phyloP scores from a whole-genome alignment of 2,329 filamentous ascomycete genomes.

The Malbranchea zuffiana region DNA sequence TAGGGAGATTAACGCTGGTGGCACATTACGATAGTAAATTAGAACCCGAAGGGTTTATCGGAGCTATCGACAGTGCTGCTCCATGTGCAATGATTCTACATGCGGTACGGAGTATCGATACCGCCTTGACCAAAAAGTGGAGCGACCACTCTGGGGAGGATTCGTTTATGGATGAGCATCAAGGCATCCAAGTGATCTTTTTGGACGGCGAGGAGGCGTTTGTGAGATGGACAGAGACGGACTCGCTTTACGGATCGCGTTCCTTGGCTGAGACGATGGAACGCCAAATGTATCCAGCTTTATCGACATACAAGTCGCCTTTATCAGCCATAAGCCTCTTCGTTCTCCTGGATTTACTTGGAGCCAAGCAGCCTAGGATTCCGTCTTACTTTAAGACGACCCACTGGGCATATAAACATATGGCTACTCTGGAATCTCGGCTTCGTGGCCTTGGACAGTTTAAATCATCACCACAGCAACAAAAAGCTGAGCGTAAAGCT shows the following conservation, averaged over 20 bases:
- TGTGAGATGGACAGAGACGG: conserved; percentile 61
- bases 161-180: conserved; percentile 54
- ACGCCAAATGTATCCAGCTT: conserved; percentile 52
- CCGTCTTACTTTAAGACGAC: conserved; percentile 83
- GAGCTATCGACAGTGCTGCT: conserved; percentile 84
- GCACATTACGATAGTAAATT: conserved; percentile 90
- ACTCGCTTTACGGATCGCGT: conserved; percentile 81
- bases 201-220: conserved; percentile 95
- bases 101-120: conserved; percentile 67
- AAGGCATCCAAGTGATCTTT: conserved; percentile 78
- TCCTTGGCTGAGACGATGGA: conserved; percentile 79
- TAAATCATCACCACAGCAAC: conserved; percentile 47
- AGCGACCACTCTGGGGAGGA: conserved; percentile 50
- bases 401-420: conserved; percentile 79
- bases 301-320: conserved; percentile 63
- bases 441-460: conserved; percentile 57
- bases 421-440: conserved; percentile 63
- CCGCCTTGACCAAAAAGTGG: conserved; percentile 73
- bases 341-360: conserved; percentile 81
- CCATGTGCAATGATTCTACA: conserved; percentile 92
- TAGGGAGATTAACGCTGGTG: conserved; percentile 71
- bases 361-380: conserved; percentile 54
- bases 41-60: conserved; percentile 73
- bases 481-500: conserved; percentile 21
- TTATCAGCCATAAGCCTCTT: conserved; percentile 77